Conservation (phyloP, 495 filamentous ascomycete genomes). For the Daldinia concentrica region DNA sequence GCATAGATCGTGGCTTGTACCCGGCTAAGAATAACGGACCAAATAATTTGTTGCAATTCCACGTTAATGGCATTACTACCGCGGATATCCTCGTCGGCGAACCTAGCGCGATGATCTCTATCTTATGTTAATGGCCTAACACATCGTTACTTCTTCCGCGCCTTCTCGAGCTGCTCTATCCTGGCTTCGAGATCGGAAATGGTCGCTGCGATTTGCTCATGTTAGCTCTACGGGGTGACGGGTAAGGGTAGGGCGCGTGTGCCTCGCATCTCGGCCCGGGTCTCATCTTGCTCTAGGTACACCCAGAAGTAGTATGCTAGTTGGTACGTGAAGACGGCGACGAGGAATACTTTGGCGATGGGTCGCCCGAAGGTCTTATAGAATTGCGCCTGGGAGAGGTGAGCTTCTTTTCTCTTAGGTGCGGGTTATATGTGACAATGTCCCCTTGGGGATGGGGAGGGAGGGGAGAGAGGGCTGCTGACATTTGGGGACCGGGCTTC, state of each 20-base stretch:
- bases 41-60: neutral
- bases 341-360: conserved; percentile 83
- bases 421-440: neutral
- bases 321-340: conserved; percentile 90
- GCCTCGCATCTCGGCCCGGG: conserved; percentile 68
- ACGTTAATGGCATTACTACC: neutral
- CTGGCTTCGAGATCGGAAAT: conserved; percentile 48
- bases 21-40: neutral
- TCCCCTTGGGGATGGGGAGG: too few relatives aligned
- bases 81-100: neutral
- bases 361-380: conserved; percentile 84
- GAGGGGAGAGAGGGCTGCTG: conserved; percentile 3
- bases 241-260: conserved; percentile 4
- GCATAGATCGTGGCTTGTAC: neutral
- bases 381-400: conserved; percentile 66
- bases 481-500: conserved; percentile 36
- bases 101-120: neutral
- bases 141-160: conserved; percentile 23
- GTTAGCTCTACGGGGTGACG: conserved; percentile 14
- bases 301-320: conserved; percentile 83
- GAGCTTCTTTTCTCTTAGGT: neutral
- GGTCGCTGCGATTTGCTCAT: conserved; percentile 31
- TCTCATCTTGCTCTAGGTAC: conserved; percentile 84
- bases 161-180: conserved; percentile 45
- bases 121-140: neutral